Percentiles rank a stretch among this genome's conserved stretches.
These are phyloP conservation scores for Eimeria falciformis DNA, from an alignment of 169 alveolate genomes.

Conservation along the genomic window DNA sequence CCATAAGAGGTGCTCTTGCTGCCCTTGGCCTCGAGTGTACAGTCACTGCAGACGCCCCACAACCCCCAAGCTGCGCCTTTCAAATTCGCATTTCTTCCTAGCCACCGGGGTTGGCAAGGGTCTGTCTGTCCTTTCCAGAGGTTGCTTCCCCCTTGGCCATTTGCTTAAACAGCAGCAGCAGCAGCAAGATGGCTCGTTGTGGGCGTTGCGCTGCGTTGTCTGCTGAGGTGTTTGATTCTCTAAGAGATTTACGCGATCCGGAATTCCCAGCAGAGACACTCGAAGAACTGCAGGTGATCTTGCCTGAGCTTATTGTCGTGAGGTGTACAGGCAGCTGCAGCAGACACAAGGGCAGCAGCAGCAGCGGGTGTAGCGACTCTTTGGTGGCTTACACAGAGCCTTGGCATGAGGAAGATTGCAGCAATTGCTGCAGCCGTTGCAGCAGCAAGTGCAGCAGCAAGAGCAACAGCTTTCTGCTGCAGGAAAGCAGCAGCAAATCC, in stretches of 20 bases:
- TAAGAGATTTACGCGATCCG: slow-evolving; percentile 92
- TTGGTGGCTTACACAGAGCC: background rate
- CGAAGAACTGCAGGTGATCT: slow-evolving; percentile 71
- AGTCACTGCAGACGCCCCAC: slow-evolving; percentile 81
- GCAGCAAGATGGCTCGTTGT: slow-evolving; percentile 40
- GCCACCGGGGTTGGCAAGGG: no score
- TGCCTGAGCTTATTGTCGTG: background rate
- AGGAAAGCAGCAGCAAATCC: background rate
- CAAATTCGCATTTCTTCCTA: slow-evolving; percentile 56
- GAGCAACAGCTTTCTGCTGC: background rate
- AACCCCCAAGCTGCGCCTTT: slow-evolving; percentile 80
- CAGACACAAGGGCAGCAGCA: background rate
- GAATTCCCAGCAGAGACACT: slow-evolving; percentile 92
- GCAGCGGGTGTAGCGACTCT: background rate
- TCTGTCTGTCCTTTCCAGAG: no score
- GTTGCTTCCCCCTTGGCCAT: no score
- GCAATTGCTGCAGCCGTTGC: background rate
- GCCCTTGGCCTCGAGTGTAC: slow-evolving; percentile 82
- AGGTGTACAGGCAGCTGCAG: background rate
- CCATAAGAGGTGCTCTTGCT: slow-evolving; percentile 83
- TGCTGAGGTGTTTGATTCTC: slow-evolving; percentile 87
- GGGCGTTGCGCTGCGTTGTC: slow-evolving; percentile 38
- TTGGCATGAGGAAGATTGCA: background rate
- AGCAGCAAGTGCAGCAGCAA: background rate
- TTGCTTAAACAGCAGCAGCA: slow-evolving; percentile 15